Base-by-base conservation (phyloP, 2,329 filamentous ascomycete genomes). In the Fusarium sp. region DNA sequence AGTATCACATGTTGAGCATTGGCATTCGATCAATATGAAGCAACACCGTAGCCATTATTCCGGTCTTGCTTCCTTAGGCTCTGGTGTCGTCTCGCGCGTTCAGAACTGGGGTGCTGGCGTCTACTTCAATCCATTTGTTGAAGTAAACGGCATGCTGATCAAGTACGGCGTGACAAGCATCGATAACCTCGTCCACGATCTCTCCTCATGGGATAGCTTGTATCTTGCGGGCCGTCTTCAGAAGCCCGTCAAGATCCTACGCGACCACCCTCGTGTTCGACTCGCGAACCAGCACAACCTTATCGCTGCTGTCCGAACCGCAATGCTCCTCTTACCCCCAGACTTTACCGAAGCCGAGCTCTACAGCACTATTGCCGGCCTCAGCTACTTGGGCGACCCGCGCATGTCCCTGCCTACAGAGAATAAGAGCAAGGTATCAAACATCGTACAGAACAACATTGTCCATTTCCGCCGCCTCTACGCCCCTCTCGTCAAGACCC, bases 111-210 rank as follows among this genome's bases (percentile, higher is more conserved):
- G 96, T 40, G 96, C 96, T 1, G 96, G 96, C 8, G 93, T 97
- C 38, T 99, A 99, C 80, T 99, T 97, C 82, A 97, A 99, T 74
- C 94, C 96, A 0, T 97, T 95, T 77, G 88, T 99, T 47, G 95
- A 92, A 4, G 90, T 98, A 62, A 97, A 98, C 73, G 96, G 96
- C 39, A 96, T 94, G 64, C 85, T 98, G 74, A 96, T 99, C 79
- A 99, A 99, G 80, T 99, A 99, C 74, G 96, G 95, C 20, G 96
- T 99, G 21, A 96, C 97, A 42, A 97, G 96, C 74, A 86, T 98
- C 68, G 90, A 96, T 75, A 97, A 94, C 4, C 83, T 99, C 17
- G 94, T 93, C 73, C 86, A 85, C 40, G 96, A 99, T 76, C 86
- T 99, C 23, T 91, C 89, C 28, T 89, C 94, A 59, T 99, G 96